Percentiles rank a stretch among this genome's conserved stretches.
These are phyloP conservation scores for Clavispora fructus DNA, from an alignment of 805 yeast genomes.

Conservation along the genomic window DNA sequence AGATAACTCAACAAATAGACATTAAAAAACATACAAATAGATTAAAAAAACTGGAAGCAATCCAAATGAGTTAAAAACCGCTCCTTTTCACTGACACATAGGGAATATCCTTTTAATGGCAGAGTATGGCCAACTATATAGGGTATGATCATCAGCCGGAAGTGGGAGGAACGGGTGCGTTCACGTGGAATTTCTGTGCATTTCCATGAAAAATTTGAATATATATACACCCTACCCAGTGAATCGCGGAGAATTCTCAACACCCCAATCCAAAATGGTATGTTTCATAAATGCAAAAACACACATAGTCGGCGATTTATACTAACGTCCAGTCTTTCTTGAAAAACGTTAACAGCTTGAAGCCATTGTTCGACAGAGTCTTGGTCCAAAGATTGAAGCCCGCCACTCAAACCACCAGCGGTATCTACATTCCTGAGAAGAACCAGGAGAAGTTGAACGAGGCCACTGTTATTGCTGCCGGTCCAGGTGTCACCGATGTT, in stretches of 20 bases:
- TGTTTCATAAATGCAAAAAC: not conserved
- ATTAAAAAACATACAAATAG: not conserved
- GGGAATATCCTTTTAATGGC: not conserved
- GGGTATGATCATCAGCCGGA: not conserved
- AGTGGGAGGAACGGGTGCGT: conserved; percentile 5
- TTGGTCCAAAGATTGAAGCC: conserved; percentile 93
- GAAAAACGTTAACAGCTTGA: conserved; percentile 80
- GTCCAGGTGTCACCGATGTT: conserved; percentile 82
- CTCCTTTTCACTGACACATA: too few species aligned
- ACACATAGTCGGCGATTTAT: conserved; percentile 1
- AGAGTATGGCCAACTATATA: not conserved
- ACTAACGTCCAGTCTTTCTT: conserved; percentile 46
- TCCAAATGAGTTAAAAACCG: too few species aligned
- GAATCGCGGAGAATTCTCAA: not conserved
- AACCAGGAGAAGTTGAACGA: conserved; percentile 91
- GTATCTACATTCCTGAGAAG: conserved; percentile 92
- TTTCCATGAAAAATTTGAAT: conserved; percentile 6
- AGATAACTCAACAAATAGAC: not conserved
- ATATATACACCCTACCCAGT: not conserved
- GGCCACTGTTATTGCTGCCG: conserved; percentile 89
- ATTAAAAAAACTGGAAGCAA: too few species aligned
- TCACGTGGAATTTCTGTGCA: conserved; percentile 4
- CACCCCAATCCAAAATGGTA: conserved; percentile 8
- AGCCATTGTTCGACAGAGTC: conserved; percentile 93
- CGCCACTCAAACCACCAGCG: conserved; percentile 84